Conservation (phyloP, 768 basidiomycete genomes). For the Suillus cothurnatus region DNA sequence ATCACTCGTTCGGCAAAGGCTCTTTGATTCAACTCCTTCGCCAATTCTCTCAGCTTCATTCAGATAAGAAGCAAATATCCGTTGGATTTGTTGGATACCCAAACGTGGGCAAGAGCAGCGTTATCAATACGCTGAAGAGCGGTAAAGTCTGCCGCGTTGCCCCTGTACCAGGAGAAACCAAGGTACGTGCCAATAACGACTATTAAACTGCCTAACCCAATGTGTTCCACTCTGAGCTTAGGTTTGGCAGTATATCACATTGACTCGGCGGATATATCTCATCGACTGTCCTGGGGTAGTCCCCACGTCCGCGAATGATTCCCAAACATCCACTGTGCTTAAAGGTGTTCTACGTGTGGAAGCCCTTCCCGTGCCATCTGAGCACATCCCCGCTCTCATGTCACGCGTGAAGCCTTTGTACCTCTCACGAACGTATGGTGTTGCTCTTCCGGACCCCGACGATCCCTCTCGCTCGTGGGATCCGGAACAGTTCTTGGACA, state of each 20-base stretch:
- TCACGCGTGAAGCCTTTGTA: constrained; percentile 92
- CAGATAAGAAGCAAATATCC: constrained; percentile 99
- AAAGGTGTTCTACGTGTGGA: constrained; percentile 98
- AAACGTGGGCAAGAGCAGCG: constrained; percentile 95
- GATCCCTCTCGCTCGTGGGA: constrained; percentile 59
- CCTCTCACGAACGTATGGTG: constrained; percentile 80
- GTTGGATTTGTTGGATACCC: constrained; percentile 98
- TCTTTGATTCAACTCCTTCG: constrained; percentile 95
- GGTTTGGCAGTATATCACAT: constrained; percentile 99
- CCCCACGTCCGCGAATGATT: constrained; percentile 88
- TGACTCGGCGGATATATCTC: constrained; percentile 95
- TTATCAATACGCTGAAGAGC: constrained; percentile 98
- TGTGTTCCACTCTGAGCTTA: constrained; percentile 14
- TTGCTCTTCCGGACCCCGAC: constrained; percentile 62
- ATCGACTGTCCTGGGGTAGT: constrained; percentile 99
- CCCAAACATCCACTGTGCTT: constrained; percentile 87
- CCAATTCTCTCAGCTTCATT: constrained; percentile 95
- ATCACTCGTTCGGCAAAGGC: constrained; percentile 99
- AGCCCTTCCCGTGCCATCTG: constrained; percentile 88
- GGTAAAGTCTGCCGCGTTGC: constrained; percentile 97
- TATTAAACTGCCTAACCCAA: background rate
- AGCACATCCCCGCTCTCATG: constrained; percentile 88
- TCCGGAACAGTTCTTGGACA: constrained; percentile 79
- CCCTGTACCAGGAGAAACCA: constrained; percentile 97
- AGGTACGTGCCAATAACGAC: constrained; percentile 39